A percentile compares a stretch with the other conserved stretches of the same genome.
These are phyloP conservation scores for Trichosporon sp. DNA, from an alignment of 1,284 basidiomycete species.

Conservation along the genomic window DNA sequence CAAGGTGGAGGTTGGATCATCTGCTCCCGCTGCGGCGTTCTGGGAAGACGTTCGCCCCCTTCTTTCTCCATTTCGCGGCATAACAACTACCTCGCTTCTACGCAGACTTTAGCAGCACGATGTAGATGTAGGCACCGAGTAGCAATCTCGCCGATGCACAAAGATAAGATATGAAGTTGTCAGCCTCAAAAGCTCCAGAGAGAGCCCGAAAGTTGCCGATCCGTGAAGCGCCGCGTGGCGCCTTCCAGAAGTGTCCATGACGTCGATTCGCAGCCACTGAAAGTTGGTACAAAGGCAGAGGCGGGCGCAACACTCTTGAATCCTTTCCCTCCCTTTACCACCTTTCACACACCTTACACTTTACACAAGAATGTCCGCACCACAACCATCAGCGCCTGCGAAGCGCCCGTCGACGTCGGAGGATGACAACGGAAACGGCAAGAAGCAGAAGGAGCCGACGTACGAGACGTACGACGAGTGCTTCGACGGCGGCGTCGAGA, in stretches of 20 bases:
- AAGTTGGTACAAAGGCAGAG: neutral
- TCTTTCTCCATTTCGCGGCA: neutral
- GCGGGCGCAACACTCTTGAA: neutral
- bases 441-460: slow-evolving; percentile 35
- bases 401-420: slow-evolving; percentile 11
- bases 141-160: neutral
- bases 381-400: slow-evolving; percentile 7
- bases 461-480: slow-evolving; percentile 48
- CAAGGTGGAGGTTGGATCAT: neutral
- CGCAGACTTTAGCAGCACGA: neutral
- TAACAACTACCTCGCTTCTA: neutral
- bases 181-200: neutral
- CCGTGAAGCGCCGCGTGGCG: neutral
- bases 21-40: neutral
- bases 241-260: slow-evolving; percentile 2
- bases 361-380: neutral
- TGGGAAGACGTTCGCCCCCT: neutral
- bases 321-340: neutral
- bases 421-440: slow-evolving; percentile 17
- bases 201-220: neutral
- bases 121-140: neutral
- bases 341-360: neutral
- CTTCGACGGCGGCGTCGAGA: slow-evolving; percentile 46
- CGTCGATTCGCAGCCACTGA: neutral
- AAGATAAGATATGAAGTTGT: neutral